Percentiles rank a stretch among this genome's conserved stretches.
These are phyloP conservation scores for Calonectria pseudoreteaudii DNA, from an alignment of 2,329 filamentous ascomycete genomes.

Conservation along the genomic window DNA sequence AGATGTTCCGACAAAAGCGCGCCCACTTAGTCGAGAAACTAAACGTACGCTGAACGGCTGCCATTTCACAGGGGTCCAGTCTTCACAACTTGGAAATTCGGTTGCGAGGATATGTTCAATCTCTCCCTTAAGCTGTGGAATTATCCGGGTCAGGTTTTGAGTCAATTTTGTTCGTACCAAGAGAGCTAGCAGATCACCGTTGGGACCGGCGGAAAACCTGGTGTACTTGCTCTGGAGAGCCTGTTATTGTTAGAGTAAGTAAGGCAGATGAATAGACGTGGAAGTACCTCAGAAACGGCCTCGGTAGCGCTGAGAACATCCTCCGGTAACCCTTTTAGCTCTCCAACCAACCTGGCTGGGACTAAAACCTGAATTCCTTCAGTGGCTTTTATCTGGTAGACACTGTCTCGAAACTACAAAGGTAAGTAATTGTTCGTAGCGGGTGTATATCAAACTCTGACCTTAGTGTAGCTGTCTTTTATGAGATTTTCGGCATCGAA, in stretches of 20 bases:
- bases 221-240: constrained; percentile 65
- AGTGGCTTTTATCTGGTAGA: constrained; percentile 64
- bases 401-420: constrained; percentile 58
- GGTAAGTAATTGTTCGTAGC: constrained; percentile 30
- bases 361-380: constrained; percentile 62
- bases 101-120: constrained; percentile 58
- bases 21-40: constrained; percentile 65
- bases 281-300: constrained; percentile 58
- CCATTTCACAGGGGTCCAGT: constrained; percentile 67
- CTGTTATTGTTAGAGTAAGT: constrained; percentile 41
- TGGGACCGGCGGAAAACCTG: constrained; percentile 60
- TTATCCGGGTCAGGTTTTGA: constrained; percentile 59
- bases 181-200: constrained; percentile 57
- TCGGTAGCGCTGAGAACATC: constrained; percentile 61
- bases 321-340: constrained; percentile 62
- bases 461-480: constrained; percentile 62
- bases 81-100: constrained; percentile 62
- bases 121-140: constrained; percentile 60
- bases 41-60: constrained; percentile 64
- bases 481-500: constrained; percentile 61
- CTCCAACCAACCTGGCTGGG: constrained; percentile 56
- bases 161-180: constrained; percentile 60
- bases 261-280: too few relatives aligned
- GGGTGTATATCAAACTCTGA: constrained; percentile 30
- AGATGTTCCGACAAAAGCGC: constrained; percentile 63